Base-by-base conservation (phyloP, 805 yeast species). In the Candida nonsorbophila region DNA sequence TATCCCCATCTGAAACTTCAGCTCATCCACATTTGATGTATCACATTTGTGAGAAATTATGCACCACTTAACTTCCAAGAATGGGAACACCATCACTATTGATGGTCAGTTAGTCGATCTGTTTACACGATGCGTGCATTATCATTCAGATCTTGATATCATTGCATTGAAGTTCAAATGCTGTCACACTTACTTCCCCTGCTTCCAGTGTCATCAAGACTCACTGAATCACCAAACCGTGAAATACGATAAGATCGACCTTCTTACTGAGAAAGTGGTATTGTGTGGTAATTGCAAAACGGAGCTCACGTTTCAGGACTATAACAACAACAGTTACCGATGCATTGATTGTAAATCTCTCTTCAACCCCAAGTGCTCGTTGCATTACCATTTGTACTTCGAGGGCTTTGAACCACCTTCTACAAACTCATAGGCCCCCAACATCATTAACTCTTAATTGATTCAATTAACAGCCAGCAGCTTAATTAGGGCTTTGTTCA, bases 101-200 rank as follows among this genome's bases (percentile, higher is more conserved):
- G n/a, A 22, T 12, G 44, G 44, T 3, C 9, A n/a, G 4, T 4
- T 30, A 4, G 28, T 51, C 3, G 69, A 63, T 38, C 14, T 27
- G 6, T 32, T 55, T 14, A 63, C 69, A 3, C 36, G 70, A 14
- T 64, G 70, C 28, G 20, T 26, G 5, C 70, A 64, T 47, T 63
- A 62, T 38, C 53, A 58, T 28, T 36, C 49, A 24, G 28, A 22
- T 4, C 43, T 56, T 2, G 70, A 64, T 37, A 46, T 64, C 7
- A 55, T 64, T 4, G 69, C 69, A 8, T 39, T 64, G 25, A 59
- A 57, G 33, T 62, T 57, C 39, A 47, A 47, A 34, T 64, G 70
- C 42, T 64, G 70, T 35, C 38, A 33, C 4, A 27, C 29, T 10
- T 64, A 52, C 33, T 64, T 47, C 35, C 67, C 69, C 3, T 64